Percentiles rank a stretch among this genome's conserved stretches.
Evolutionary conservation across 1,284 basidiomycete species (phyloP).

Genomic region (Ustilago vetiveriae): DNA sequence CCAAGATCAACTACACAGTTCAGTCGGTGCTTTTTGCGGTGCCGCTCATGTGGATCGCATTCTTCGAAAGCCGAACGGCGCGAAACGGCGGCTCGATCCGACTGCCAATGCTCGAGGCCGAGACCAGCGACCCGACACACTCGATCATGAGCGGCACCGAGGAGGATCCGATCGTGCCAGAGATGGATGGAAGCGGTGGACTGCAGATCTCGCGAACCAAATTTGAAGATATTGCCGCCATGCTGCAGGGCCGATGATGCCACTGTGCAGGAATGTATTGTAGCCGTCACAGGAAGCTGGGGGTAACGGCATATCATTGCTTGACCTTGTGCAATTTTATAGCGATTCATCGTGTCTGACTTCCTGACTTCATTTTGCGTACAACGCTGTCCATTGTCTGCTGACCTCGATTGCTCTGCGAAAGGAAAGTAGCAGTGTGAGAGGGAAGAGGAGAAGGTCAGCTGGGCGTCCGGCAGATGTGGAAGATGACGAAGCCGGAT

Average conservation of each 20-base stretch:
- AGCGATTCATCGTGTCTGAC: background rate
- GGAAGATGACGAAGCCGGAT: background rate
- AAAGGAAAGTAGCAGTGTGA: background rate
- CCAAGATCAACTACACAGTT: conserved; percentile 42
- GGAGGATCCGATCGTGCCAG: conserved; percentile 51
- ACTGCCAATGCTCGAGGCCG: conserved; percentile 24
- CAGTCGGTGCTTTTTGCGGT: conserved; percentile 51
- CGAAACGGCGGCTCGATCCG: conserved; percentile 32
- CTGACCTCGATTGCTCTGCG: conserved; percentile 63
- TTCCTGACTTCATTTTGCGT: conserved; percentile 42
- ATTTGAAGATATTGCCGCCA: conserved; percentile 40
- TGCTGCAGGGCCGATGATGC: conserved; percentile 13
- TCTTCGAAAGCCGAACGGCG: conserved; percentile 48
- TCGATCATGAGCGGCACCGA: conserved; percentile 20
- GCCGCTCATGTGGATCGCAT: conserved; percentile 53
- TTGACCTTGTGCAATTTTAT: background rate
- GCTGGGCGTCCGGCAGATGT: background rate
- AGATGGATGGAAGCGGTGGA: conserved; percentile 39
- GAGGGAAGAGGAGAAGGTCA: conserved; percentile 3
- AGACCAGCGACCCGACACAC: conserved; percentile 18
- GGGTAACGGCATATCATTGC: conserved; percentile 2
- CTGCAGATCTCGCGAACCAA: conserved; percentile 42
- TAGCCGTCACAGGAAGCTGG: no score
- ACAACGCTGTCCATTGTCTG: conserved; percentile 61
- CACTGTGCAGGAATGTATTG: background rate